phyloP scores from a whole-genome alignment of 2,329 filamentous ascomycete genomes.

The Aspergillus niger region DNA sequence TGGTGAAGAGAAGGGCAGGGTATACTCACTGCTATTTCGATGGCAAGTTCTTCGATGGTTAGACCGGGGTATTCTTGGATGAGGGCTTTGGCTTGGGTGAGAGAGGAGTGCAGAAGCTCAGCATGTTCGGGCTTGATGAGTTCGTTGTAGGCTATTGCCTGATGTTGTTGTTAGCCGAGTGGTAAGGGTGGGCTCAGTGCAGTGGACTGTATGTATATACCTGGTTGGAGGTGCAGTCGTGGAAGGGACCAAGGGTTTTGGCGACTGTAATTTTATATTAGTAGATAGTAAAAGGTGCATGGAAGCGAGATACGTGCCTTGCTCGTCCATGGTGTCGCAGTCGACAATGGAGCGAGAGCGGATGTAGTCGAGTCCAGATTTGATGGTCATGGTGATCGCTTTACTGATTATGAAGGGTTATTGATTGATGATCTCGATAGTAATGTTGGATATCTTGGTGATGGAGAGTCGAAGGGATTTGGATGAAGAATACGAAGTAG shows the following conservation, averaged over 20 bases:
- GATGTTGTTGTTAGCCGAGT: not conserved
- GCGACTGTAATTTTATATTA: conserved; percentile 40
- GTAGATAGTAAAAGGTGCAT: not conserved
- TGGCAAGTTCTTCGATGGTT: conserved; percentile 52
- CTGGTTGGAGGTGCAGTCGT: conserved; percentile 59
- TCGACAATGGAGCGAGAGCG: conserved; percentile 51
- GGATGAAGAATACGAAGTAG: not conserved
- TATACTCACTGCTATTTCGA: conserved; percentile 55
- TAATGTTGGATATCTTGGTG: not conserved
- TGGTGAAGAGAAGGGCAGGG: not conserved
- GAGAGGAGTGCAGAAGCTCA: conserved; percentile 22
- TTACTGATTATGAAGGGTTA: not conserved
- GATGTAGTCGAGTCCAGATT: conserved; percentile 45
- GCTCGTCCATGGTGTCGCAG: conserved; percentile 55
- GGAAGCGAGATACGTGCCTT: conserved; percentile 37
- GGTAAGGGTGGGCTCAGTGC: not conserved
- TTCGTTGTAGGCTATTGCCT: conserved; percentile 55
- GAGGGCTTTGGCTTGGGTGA: conserved; percentile 37
- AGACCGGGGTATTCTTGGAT: conserved; percentile 41
- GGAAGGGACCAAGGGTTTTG: conserved; percentile 50
- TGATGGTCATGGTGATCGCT: conserved; percentile 21
- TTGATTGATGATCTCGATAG: not conserved
- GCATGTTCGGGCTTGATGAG: conserved; percentile 46
- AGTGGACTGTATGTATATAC: conserved; percentile 28
- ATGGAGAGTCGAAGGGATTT: not conserved